phyloP scores from a whole-genome alignment of 441 rosid species.

The Manihot esculenta region DNA sequence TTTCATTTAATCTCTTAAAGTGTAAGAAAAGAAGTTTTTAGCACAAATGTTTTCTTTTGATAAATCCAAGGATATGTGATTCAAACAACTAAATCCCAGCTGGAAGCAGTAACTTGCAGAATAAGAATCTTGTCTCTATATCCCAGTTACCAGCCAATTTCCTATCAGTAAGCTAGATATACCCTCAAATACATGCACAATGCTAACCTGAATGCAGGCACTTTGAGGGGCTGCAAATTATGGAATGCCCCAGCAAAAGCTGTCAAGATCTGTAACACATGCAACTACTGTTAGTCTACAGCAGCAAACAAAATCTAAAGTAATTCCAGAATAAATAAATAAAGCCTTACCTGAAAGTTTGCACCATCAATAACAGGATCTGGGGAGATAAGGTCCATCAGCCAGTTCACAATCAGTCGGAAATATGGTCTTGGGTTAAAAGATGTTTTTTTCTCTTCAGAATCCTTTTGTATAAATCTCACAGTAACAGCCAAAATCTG shows the following conservation, averaged over 20 bases:
- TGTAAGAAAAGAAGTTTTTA: too few relatives aligned
- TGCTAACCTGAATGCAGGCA: slow-evolving; percentile 91
- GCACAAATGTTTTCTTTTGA: too few relatives aligned
- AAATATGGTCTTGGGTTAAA: slow-evolving; percentile 96
- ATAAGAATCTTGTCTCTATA: too few relatives aligned
- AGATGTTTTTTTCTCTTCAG: slow-evolving; percentile 81
- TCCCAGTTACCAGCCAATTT: too few relatives aligned
- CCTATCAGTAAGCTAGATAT: too few relatives aligned
- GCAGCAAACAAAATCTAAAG: background rate
- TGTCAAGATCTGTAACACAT: slow-evolving; percentile 63
- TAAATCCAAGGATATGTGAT: too few relatives aligned
- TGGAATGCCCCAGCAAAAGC: slow-evolving; percentile 91
- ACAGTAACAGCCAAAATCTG: slow-evolving; percentile 81
- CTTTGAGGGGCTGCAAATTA: slow-evolving; percentile 84
- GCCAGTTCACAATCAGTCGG: slow-evolving; percentile 89
- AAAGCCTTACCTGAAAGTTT: slow-evolving; percentile 68
- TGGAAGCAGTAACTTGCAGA: too few relatives aligned
- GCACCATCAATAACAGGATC: slow-evolving; percentile 71
- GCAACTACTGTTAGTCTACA: slow-evolving; percentile 16
- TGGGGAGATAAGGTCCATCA: slow-evolving; percentile 66
- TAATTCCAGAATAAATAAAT: background rate
- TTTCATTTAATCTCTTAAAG: too few relatives aligned
- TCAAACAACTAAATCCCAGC: too few relatives aligned
- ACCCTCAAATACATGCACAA: slow-evolving; percentile 16
- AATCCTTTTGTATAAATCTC: slow-evolving; percentile 80